Percentiles rank a stretch among this genome's conserved stretches.
Evolutionary conservation across 345 rosid species (phyloP).

Genomic region (Nephelium lappaceum): DNA sequence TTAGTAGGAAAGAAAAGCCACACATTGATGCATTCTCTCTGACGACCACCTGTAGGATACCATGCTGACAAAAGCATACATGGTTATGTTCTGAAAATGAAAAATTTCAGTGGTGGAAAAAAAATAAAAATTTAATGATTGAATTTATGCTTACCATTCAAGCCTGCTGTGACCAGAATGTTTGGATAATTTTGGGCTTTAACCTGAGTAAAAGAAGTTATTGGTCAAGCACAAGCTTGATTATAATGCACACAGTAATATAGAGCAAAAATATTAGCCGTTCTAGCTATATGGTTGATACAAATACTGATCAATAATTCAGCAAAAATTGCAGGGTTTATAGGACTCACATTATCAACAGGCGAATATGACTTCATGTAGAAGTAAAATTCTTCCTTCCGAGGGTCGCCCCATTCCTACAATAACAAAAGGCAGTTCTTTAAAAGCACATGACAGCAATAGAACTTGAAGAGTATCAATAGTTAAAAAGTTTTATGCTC

Average conservation of each 20-base stretch:
- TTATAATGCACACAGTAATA: too few species aligned
- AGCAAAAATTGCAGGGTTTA: not conserved
- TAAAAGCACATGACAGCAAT: not conserved
- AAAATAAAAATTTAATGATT: too few species aligned
- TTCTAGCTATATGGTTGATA: not conserved
- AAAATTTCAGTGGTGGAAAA: too few species aligned
- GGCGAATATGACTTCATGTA: conserved; percentile 95
- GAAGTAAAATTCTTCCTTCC: conserved; percentile 73
- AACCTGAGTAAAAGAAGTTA: conserved; percentile 47
- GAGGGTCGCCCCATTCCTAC: conserved; percentile 97
- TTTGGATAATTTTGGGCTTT: conserved; percentile 74
- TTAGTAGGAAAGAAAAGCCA: too few species aligned
- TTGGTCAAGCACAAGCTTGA: not conserved
- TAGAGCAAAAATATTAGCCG: too few species aligned
- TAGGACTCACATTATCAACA: conserved; percentile 57
- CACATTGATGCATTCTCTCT: too few species aligned
- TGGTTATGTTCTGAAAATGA: too few species aligned
- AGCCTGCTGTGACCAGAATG: conserved; percentile 83
- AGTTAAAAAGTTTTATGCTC: too few species aligned
- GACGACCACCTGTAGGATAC: not conserved
- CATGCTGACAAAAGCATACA: too few species aligned
- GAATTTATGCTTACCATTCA: conserved; percentile 60
- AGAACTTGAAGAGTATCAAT: not conserved
- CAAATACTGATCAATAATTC: not conserved
- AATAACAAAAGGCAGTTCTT: conserved; percentile 20